These are phyloP conservation scores for Huntiella moniliformis DNA, from an alignment of 2,329 filamentous ascomycete genomes.

Conservation along the genomic window DNA sequence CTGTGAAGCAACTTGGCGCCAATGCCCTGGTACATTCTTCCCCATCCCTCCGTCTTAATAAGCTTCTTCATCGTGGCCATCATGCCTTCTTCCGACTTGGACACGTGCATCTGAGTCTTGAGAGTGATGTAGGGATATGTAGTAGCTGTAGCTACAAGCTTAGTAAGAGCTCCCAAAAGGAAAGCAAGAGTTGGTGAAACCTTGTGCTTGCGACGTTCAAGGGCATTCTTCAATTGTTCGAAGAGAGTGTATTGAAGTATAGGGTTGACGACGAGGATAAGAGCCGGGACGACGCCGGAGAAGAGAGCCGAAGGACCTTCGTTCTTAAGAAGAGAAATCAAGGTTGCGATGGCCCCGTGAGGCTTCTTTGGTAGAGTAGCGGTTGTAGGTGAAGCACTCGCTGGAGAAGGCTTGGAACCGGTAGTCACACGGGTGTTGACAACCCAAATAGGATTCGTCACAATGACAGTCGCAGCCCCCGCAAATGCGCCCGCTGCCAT, in stretches of 20 bases:
- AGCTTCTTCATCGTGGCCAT: constrained; percentile 59
- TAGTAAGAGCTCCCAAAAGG: constrained; percentile 77
- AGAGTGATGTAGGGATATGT: constrained; percentile 98
- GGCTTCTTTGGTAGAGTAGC: constrained; percentile 22
- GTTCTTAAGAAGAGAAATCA: constrained; percentile 60
- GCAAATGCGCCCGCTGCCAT: constrained; percentile 93
- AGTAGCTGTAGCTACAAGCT: constrained; percentile 80
- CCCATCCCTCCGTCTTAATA: constrained; percentile 74
- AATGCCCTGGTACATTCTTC: constrained; percentile 85
- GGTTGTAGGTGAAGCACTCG: constrained; percentile 23
- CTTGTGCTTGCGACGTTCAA: constrained; percentile 49
- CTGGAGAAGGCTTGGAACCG: constrained; percentile 14
- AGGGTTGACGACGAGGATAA: constrained; percentile 92
- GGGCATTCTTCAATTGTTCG: constrained; percentile 84
- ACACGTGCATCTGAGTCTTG: constrained; percentile 95
- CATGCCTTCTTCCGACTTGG: constrained; percentile 62
- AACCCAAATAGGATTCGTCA: constrained; percentile 99
- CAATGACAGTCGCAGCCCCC: constrained; percentile 78
- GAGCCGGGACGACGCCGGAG: constrained; percentile 74
- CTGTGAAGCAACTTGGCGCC: constrained; percentile 93
- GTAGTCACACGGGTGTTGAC: constrained; percentile 97
- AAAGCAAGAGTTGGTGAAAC: constrained; percentile 80
- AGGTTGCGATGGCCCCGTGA: constrained; percentile 61
- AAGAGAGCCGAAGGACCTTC: constrained; percentile 79
- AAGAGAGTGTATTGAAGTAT: constrained; percentile 98